phyloP scores from a whole-genome alignment of 208 protist genomes.

The Trypanosoma platydactyli region DNA sequence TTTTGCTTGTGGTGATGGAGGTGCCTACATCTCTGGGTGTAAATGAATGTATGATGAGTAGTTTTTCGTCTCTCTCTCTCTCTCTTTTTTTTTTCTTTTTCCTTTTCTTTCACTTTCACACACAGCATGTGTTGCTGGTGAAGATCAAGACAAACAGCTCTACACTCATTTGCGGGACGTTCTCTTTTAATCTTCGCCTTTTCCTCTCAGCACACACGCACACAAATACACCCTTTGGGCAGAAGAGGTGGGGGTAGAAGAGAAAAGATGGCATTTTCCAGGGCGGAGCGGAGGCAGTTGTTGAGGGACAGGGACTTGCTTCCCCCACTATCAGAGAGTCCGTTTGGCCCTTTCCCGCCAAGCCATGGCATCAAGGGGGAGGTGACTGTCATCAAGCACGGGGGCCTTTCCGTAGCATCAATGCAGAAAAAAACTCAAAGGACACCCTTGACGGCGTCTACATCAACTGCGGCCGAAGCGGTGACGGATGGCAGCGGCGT shows the following conservation, averaged over 20 bases:
- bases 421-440: slow-evolving; percentile 28
- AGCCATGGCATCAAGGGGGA: slow-evolving; percentile 36
- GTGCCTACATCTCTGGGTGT: too few species aligned
- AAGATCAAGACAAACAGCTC: too few species aligned
- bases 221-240: slow-evolving; percentile 1
- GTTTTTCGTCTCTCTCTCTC: too few species aligned
- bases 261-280: slow-evolving; percentile 47
- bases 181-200: slow-evolving; percentile 1
- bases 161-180: too few species aligned
- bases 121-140: too few species aligned
- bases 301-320: slow-evolving; percentile 66
- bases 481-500: background rate
- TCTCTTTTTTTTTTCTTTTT: slow-evolving; percentile 18
- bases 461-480: slow-evolving; percentile 3
- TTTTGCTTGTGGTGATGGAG: too few species aligned
- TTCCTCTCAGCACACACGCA: slow-evolving; percentile 5
- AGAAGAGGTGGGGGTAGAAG: slow-evolving; percentile 19
- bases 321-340: slow-evolving; percentile 78
- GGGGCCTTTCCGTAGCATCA: slow-evolving; percentile 11
- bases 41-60: too few species aligned
- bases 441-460: background rate
- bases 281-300: slow-evolving; percentile 55
- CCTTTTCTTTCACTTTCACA: slow-evolving; percentile 18
- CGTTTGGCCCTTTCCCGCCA: slow-evolving; percentile 80
- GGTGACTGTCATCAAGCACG: slow-evolving; percentile 35